Percentiles rank a stretch among this genome's conserved stretches.
These are phyloP conservation scores for Leucaena leucocephala DNA, from an alignment of 306 rosid genomes.

Conservation along the genomic window DNA sequence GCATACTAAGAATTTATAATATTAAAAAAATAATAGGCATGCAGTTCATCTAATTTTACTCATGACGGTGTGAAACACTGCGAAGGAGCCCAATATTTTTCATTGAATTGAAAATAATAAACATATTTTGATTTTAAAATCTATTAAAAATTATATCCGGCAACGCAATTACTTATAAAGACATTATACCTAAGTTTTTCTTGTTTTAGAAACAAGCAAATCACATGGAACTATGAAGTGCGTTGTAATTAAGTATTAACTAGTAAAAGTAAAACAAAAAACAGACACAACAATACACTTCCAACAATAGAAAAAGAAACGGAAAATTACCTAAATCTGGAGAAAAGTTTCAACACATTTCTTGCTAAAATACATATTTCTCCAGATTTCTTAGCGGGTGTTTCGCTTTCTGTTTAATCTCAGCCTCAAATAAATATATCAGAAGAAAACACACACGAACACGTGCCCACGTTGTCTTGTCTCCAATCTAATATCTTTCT, in stretches of 20 bases:
- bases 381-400: background rate
- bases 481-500: background rate
- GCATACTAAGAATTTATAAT: too few species aligned
- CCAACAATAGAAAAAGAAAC: slow-evolving; percentile 6
- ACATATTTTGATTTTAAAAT: background rate
- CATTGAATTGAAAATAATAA: too few species aligned
- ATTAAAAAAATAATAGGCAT: too few species aligned
- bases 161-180: background rate
- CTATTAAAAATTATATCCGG: background rate
- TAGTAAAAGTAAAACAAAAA: background rate
- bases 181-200: background rate
- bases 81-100: too few species aligned
- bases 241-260: background rate
- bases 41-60: too few species aligned
- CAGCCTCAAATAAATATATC: background rate
- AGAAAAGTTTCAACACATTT: background rate
- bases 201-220: background rate
- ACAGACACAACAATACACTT: background rate
- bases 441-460: background rate
- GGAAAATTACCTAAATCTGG: background rate
- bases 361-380: background rate
- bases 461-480: background rate
- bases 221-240: background rate
- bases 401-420: background rate
- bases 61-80: too few species aligned